Base-by-base conservation (phyloP, 495 filamentous ascomycete genomes). In the Darksidea phi region DNA sequence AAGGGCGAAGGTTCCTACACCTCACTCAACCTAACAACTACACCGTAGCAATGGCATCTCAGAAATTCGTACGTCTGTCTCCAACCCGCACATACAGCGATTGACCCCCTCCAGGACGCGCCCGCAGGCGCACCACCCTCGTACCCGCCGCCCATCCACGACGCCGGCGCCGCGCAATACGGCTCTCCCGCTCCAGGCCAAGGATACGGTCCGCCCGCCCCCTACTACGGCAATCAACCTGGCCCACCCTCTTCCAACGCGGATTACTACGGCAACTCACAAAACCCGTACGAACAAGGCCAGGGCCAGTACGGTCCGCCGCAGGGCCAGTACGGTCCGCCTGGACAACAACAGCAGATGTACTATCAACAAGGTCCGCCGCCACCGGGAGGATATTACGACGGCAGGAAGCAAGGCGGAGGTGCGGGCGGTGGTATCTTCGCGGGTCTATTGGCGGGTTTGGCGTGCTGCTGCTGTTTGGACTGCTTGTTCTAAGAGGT, bases 381-480 rank as follows among this genome's bases (percentile, higher is more conserved):
- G 51, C 50, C 55, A 26, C 61, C 62, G 57, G 75, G 69, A 54
- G 77, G 77, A 0, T 77, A 80, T 57, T 76, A 75, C 53, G 70
- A 71, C 1, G 75, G 71, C 26, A 62, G 75, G 18, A 34, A 46
- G 45, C 58, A 41, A 57, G 74, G n/a, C n/a, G n/a, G 15, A 59
- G 69, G 18, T 59, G 65, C 17, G 61, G 73, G 11, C 60, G 67
- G 8, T 58, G 80, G 79, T 1, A 64, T 80, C 17, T 79, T 79
- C 25, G 77, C 78, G 0, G 79, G 76, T 66, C 69, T 81, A 10
- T 65, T 80, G 68, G 78, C 76, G 46, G 77, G 74, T 15, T 32
- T 80, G 41, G 79, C 79, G 10, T 80, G 79, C 54, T 82, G 80
- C 61, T 82, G 80, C 64, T 82, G 79, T 63, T 76, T 81, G 74